phyloP scores from a whole-genome alignment of 176 grass and related monocot species.

The Phoenix dactylifera region DNA sequence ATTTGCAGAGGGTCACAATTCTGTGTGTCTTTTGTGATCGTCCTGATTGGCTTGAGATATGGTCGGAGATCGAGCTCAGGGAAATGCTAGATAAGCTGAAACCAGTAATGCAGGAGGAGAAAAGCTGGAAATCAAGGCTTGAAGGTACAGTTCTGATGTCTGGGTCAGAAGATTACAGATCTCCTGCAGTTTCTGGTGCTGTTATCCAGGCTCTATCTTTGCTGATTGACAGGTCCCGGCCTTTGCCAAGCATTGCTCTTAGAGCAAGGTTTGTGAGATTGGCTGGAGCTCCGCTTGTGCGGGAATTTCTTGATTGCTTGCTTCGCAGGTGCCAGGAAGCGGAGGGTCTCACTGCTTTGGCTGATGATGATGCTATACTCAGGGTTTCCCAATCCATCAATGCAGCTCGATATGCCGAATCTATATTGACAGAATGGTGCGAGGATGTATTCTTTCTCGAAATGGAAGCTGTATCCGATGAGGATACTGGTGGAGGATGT shows the following conservation, averaged over 20 bases:
- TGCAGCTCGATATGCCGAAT: conserved; percentile 50
- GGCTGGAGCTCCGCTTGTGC: conserved; percentile 50
- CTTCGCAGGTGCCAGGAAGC: conserved; percentile 84
- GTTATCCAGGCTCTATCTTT: conserved; percentile 54
- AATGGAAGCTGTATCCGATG: conserved; percentile 49
- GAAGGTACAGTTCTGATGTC: conserved; percentile 34
- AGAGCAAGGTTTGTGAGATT: conserved; percentile 63
- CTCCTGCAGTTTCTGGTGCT: conserved; percentile 42
- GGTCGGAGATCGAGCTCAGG: conserved; percentile 73
- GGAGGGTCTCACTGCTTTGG: conserved; percentile 85
- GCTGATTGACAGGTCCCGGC: conserved; percentile 57
- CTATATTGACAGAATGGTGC: conserved; percentile 66
- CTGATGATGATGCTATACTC: conserved; percentile 66
- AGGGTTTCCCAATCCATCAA: conserved; percentile 78
- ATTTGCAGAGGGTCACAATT: conserved; percentile 60
- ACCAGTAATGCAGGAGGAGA: conserved; percentile 53
- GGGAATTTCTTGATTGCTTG: conserved; percentile 60
- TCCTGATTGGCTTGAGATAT: conserved; percentile 85
- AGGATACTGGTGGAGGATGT: conserved; percentile 12
- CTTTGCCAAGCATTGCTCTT: conserved; percentile 62
- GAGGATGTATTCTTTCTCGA: conserved; percentile 90
- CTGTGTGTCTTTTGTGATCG: conserved; percentile 77
- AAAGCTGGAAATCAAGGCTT: conserved; percentile 50
- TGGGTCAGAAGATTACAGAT: conserved; percentile 65
- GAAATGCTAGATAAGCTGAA: conserved; percentile 54